Evolutionary conservation across 1,284 basidiomycete genomes (phyloP).

Genomic region (Ganoderma lucidum): DNA sequence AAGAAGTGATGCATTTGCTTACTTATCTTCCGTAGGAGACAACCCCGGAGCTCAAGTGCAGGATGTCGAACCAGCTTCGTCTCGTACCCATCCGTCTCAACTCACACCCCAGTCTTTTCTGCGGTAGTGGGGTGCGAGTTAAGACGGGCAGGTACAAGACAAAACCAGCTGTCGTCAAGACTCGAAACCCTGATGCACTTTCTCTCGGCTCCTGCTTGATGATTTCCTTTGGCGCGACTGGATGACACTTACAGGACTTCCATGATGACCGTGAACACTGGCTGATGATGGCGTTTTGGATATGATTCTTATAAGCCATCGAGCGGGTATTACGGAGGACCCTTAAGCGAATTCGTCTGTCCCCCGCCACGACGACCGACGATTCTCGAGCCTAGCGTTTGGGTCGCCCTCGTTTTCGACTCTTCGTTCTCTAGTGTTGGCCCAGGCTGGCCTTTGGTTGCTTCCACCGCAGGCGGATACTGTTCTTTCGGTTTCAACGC

Average conservation of each 20-base stretch:
- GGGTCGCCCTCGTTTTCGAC: neutral
- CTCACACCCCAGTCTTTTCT: too few species aligned
- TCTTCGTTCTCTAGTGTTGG: slow-evolving; percentile 11
- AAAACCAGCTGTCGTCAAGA: neutral
- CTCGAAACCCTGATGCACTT: neutral
- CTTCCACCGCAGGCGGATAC: neutral
- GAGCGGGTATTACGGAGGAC: neutral
- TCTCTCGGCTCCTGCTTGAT: neutral
- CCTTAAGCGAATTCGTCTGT: neutral
- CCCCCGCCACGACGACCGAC: slow-evolving; percentile 1
- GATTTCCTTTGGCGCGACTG: neutral
- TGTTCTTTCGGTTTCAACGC: neutral
- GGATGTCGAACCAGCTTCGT: neutral
- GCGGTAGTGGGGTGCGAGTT: too few species aligned
- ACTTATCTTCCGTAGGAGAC: neutral
- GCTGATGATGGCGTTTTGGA: neutral
- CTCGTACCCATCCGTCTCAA: too few species aligned
- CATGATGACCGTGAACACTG: neutral
- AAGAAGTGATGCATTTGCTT: neutral
- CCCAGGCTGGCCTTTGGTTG: slow-evolving; percentile 16
- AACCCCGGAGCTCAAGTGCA: neutral
- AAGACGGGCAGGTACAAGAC: too few species aligned
- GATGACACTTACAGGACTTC: neutral
- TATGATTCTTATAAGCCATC: neutral
- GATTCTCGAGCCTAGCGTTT: neutral